Evolutionary conservation across 2,329 filamentous ascomycete species (phyloP).

Genomic region (Pseudogymnoascus sp.): DNA sequence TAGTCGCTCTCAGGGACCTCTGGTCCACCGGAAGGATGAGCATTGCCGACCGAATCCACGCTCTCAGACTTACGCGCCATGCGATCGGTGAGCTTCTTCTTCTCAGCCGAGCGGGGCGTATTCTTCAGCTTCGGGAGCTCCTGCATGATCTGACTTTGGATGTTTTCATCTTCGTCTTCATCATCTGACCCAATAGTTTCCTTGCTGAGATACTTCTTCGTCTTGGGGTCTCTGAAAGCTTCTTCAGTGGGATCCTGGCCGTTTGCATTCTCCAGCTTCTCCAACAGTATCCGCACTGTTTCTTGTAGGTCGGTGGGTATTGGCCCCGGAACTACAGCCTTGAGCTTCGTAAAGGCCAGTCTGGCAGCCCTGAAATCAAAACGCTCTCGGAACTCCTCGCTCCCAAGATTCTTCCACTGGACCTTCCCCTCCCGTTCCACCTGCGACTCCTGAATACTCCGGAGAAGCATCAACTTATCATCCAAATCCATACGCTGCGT

Average conservation of each 20-base stretch:
- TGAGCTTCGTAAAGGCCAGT: conserved; percentile 24
- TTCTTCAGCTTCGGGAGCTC: conserved; percentile 10
- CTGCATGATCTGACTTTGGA: background rate
- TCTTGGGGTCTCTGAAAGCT: background rate
- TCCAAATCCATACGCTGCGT: conserved; percentile 35
- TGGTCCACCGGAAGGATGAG: background rate
- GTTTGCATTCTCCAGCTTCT: conserved; percentile 16
- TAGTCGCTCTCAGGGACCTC: background rate
- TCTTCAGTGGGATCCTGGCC: conserved; percentile 7
- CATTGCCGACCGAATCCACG: background rate
- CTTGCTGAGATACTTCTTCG: background rate
- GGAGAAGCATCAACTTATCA: conserved; percentile 39
- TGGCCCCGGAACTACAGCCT: conserved; percentile 20
- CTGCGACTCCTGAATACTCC: conserved; percentile 35
- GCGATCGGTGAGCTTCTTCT: conserved; percentile 13
- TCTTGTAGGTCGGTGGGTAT: conserved; percentile 26
- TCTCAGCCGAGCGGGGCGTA: background rate
- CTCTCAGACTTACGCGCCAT: conserved; percentile 16
- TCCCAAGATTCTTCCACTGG: conserved; percentile 40
- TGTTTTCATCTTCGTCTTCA: background rate
- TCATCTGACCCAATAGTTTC: background rate
- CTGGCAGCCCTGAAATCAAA: conserved; percentile 28
- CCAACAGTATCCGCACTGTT: conserved; percentile 18
- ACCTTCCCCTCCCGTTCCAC: conserved; percentile 39
- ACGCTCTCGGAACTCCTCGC: conserved; percentile 33